Evolutionary conservation across 2,329 filamentous ascomycete genomes (phyloP).

Genomic region (Purpureocillium lavendulum): DNA sequence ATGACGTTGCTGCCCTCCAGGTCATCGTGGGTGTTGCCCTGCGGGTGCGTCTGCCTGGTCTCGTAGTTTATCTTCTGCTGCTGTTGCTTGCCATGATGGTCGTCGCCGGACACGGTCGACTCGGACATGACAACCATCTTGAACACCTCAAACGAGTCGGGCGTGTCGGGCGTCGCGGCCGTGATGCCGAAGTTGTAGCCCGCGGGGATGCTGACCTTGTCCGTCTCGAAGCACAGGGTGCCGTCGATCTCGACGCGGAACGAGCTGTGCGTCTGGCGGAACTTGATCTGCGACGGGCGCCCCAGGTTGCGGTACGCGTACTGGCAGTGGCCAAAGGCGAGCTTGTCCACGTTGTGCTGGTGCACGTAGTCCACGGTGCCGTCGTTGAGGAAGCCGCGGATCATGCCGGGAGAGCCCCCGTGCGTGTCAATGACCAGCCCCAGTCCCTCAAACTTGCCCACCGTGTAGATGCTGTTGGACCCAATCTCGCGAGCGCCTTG

Average conservation of each 20-base stretch:
- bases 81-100: slow-evolving; percentile 6
- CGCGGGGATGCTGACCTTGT: slow-evolving; percentile 67
- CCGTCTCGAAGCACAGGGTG: slow-evolving; percentile 71
- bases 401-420: slow-evolving; percentile 66
- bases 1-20: slow-evolving; percentile 24
- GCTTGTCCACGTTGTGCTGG: slow-evolving; percentile 68
- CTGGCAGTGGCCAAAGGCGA: slow-evolving; percentile 89
- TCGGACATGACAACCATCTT: slow-evolving; percentile 69
- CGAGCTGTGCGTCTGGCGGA: slow-evolving; percentile 53
- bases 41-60: slow-evolving; percentile 15
- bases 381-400: slow-evolving; percentile 92
- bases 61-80: slow-evolving; percentile 5
- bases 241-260: slow-evolving; percentile 80
- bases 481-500: slow-evolving; percentile 58
- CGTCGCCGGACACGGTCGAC: slow-evolving; percentile 16
- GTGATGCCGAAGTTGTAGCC: slow-evolving; percentile 84
- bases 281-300: slow-evolving; percentile 67
- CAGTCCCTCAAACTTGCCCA: slow-evolving; percentile 80
- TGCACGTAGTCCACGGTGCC: slow-evolving; percentile 70
- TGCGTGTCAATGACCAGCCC: slow-evolving; percentile 80
- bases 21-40: slow-evolving; percentile 22
- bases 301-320: slow-evolving; percentile 90
- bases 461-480: slow-evolving; percentile 74
- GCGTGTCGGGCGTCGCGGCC: slow-evolving; percentile 80
- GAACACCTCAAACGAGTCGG: slow-evolving; percentile 91